Conservation (phyloP, 345 rosid species). For the Erodium maritimum region DNA sequence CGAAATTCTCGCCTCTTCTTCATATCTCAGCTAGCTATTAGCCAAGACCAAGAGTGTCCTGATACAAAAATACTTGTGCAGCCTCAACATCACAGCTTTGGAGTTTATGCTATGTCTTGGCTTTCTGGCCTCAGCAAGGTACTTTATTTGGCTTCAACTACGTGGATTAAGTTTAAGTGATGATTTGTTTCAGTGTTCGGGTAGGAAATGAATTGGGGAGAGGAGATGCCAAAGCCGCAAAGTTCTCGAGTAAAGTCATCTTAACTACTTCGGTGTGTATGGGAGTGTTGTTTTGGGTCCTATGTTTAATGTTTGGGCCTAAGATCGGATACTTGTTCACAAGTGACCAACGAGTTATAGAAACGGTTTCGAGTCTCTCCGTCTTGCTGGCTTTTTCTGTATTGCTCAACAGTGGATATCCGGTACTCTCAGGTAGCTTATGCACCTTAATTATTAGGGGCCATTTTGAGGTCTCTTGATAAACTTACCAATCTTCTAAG, state of each 20-base stretch:
- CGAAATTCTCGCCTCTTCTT: too few species aligned
- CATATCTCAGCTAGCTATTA: too few species aligned
- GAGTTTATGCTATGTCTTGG: conserved; percentile 46
- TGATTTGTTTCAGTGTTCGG: conserved; percentile 28
- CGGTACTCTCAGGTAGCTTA: conserved; percentile 37
- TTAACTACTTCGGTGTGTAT: conserved; percentile 18
- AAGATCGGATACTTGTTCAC: conserved; percentile 35
- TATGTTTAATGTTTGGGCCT: conserved; percentile 31
- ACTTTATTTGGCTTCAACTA: conserved; percentile 20
- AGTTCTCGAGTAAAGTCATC: conserved; percentile 38
- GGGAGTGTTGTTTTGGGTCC: conserved; percentile 27
- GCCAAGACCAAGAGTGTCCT: too few species aligned
- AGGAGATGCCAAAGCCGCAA: conserved; percentile 42
- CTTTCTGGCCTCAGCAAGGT: conserved; percentile 30
- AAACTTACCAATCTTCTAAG: too few species aligned
- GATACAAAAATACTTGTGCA: conserved; percentile 1
- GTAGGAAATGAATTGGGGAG: conserved; percentile 59
- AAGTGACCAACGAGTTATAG: conserved; percentile 23
- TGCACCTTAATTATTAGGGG: too few species aligned
- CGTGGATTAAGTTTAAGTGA: neutral
- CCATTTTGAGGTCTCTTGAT: too few species aligned
- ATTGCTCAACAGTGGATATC: conserved; percentile 51
- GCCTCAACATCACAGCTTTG: conserved; percentile 38
- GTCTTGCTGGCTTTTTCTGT: conserved; percentile 46
- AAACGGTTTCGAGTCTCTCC: conserved; percentile 37